Conservation (phyloP, 306 rosid genomes). For the Mucuna pruriens region DNA sequence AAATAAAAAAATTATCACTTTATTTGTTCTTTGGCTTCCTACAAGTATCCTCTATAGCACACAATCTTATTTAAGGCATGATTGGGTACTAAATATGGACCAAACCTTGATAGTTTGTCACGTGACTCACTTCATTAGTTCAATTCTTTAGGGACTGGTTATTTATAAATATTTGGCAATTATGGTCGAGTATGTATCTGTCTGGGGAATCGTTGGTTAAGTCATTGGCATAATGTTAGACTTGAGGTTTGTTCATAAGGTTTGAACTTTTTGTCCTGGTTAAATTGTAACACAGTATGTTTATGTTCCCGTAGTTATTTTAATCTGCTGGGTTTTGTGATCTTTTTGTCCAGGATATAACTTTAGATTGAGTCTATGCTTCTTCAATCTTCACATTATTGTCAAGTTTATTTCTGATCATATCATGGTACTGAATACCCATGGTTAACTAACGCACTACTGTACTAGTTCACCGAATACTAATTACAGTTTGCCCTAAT, state of each 20-base stretch:
- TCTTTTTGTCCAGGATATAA: neutral
- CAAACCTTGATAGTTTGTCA: neutral
- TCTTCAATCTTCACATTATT: neutral
- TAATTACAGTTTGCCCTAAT: conserved; percentile 30
- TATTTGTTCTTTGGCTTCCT: neutral
- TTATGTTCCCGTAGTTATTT: neutral
- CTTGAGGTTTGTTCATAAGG: neutral
- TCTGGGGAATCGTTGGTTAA: neutral
- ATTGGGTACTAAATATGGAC: neutral
- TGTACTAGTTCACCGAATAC: neutral
- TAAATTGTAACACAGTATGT: neutral
- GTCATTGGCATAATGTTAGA: neutral
- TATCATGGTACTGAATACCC: neutral
- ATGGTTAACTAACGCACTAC: too few relatives aligned
- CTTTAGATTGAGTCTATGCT: neutral
- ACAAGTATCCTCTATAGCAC: neutral
- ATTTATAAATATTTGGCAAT: neutral
- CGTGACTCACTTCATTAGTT: neutral
- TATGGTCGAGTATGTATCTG: neutral
- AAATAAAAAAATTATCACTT: neutral
- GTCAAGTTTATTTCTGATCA: conserved; percentile 8
- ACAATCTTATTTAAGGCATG: neutral
- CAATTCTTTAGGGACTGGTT: neutral
- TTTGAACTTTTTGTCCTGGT: neutral
- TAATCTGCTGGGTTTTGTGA: neutral